phyloP scores from a whole-genome alignment of 2,329 filamentous ascomycete genomes.

The Sporothrix euskadiensis region DNA sequence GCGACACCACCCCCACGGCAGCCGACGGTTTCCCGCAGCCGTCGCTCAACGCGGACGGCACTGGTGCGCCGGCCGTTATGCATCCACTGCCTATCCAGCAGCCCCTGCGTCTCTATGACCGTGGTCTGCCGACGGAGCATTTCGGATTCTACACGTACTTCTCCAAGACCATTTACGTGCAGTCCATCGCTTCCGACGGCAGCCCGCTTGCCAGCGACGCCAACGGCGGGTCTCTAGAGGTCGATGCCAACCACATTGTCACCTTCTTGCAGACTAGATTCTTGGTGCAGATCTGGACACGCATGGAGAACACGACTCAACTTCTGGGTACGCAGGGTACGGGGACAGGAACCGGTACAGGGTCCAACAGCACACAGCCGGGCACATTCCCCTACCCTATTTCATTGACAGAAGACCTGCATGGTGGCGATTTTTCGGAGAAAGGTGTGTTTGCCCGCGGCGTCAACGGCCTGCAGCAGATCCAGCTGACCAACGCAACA shows the following conservation, averaged over 20 bases:
- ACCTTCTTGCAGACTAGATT: conserved; percentile 63
- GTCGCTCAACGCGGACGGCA: conserved; percentile 64
- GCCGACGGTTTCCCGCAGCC: conserved; percentile 62
- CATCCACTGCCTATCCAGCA: conserved; percentile 72
- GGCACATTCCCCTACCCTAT: conserved; percentile 66
- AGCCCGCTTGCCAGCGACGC: conserved; percentile 48
- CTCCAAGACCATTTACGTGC: conserved; percentile 80
- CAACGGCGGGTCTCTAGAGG: conserved; percentile 55
- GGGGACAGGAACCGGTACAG: conserved; percentile 13
- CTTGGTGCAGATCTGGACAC: conserved; percentile 67
- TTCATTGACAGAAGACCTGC: conserved; percentile 61
- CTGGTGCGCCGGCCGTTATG: conserved; percentile 69
- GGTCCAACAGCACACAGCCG: conserved; percentile 45
- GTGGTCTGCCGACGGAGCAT: conserved; percentile 76
- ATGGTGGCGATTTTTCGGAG: conserved; percentile 55
- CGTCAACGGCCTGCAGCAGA: conserved; percentile 46
- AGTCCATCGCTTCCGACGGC: conserved; percentile 50
- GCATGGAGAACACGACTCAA: conserved; percentile 46
- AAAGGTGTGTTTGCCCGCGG: conserved; percentile 59
- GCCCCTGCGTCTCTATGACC: conserved; percentile 81
- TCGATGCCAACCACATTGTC: conserved; percentile 56
- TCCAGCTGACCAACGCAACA: conserved; percentile 47
- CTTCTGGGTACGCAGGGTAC: conserved; percentile 40
- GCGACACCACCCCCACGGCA: conserved; percentile 34
- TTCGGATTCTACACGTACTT: conserved; percentile 95